Evolutionary conservation across 2,329 filamentous ascomycete species (phyloP).

Genomic region (Pseudogymnoascus sp.): DNA sequence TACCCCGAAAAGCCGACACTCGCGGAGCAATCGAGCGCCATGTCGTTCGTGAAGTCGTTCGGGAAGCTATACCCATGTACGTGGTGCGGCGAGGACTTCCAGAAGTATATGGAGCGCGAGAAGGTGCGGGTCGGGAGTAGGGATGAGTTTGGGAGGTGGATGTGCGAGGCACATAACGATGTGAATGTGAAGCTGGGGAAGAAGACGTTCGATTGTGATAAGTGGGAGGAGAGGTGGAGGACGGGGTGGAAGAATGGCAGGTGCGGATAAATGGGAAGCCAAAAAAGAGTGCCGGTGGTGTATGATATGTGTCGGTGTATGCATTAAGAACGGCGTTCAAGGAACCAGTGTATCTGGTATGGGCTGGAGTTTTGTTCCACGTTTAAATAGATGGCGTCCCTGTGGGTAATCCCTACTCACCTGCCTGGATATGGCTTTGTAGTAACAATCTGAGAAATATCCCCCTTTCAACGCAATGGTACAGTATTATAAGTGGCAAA

Average conservation of each 20-base stretch:
- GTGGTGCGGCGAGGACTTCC: slow-evolving; percentile 90
- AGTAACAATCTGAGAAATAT: neutral
- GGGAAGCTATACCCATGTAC: slow-evolving; percentile 89
- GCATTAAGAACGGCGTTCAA: neutral
- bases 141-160: slow-evolving; percentile 70
- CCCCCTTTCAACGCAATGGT: neutral
- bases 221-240: slow-evolving; percentile 91
- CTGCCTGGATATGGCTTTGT: neutral
- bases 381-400: neutral
- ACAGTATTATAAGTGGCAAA: neutral
- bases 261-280: neutral
- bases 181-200: slow-evolving; percentile 89
- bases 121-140: slow-evolving; percentile 51
- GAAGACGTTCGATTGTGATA: slow-evolving; percentile 75
- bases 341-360: neutral
- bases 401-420: neutral
- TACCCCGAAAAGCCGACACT: slow-evolving; percentile 66
- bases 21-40: slow-evolving; percentile 65
- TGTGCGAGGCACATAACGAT: slow-evolving; percentile 80
- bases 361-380: neutral
- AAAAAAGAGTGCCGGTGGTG: neutral
- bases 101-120: slow-evolving; percentile 60
- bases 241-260: slow-evolving; percentile 70
- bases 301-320: neutral
- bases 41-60: slow-evolving; percentile 70